These are phyloP conservation scores for Pugionium dolabratum DNA, from an alignment of 345 rosid genomes.

Conservation along the genomic window DNA sequence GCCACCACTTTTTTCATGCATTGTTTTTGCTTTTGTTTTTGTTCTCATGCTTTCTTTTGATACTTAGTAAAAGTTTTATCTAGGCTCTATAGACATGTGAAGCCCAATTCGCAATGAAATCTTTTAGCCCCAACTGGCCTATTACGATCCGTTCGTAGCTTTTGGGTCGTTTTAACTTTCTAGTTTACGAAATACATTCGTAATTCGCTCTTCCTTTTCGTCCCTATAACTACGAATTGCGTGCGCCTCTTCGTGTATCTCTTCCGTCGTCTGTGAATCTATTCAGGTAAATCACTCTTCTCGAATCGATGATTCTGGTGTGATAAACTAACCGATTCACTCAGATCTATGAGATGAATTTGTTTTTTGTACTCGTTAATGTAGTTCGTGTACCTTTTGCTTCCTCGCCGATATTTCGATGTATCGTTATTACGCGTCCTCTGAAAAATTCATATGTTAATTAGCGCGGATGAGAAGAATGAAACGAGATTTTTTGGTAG, in stretches of 20 bases:
- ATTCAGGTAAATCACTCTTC: slow-evolving; percentile 28
- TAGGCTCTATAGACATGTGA: no score
- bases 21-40: no score
- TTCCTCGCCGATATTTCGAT: neutral
- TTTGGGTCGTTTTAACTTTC: no score
- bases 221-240: no score
- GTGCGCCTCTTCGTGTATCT: no score
- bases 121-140: no score
- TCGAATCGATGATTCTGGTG: neutral
- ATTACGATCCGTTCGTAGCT: no score
- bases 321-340: neutral
- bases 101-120: no score
- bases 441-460: neutral
- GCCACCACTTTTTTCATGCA: no score
- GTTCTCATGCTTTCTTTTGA: no score
- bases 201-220: slow-evolving; percentile 3
- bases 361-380: neutral
- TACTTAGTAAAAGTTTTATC: no score
- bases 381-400: neutral
- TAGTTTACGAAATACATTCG: neutral
- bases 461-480: neutral
- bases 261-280: slow-evolving; percentile 20
- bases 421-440: neutral
- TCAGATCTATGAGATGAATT: slow-evolving; percentile 18
- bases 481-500: no score